These are phyloP conservation scores for Parmales sp. DNA, from an alignment of 108 stramenopile species.

Conservation along the genomic window DNA sequence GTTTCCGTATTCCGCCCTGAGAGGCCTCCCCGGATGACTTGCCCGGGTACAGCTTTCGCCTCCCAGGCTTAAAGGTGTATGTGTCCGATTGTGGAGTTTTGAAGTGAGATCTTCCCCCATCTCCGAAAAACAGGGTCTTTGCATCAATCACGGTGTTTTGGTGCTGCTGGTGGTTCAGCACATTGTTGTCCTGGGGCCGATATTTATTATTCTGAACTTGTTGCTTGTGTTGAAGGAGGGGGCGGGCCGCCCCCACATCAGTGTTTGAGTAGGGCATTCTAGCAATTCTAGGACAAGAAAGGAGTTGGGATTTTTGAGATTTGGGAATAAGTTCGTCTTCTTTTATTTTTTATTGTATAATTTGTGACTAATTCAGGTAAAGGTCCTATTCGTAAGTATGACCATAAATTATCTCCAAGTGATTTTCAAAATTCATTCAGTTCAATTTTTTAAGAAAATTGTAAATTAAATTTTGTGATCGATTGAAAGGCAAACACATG, in stretches of 20 bases:
- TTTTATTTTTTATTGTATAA: no score
- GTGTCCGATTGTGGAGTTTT: not conserved
- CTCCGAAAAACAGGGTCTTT: not conserved
- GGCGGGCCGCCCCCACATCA: not conserved
- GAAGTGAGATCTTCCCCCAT: not conserved
- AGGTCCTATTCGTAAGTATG: no score
- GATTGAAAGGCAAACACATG: no score
- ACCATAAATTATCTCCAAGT: no score
- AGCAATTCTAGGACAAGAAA: no score
- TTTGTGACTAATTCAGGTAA: no score
- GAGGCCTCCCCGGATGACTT: not conserved
- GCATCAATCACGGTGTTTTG: not conserved
- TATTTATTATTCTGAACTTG: not conserved
- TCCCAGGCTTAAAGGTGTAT: not conserved
- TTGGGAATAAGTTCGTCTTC: no score
- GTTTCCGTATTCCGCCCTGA: not conserved
- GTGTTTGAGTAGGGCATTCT: slow-evolving; percentile 5
- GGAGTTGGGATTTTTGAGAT: no score
- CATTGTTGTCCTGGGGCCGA: not conserved
- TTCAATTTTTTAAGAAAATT: no score
- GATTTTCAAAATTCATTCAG: no score
- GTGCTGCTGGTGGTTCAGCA: not conserved
- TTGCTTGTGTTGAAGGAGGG: not conserved
- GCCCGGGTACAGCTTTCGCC: not conserved
- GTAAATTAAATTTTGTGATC: no score